phyloP scores from a whole-genome alignment of 1,284 basidiomycete species.

The Cutaneotrichosporon sp. region DNA sequence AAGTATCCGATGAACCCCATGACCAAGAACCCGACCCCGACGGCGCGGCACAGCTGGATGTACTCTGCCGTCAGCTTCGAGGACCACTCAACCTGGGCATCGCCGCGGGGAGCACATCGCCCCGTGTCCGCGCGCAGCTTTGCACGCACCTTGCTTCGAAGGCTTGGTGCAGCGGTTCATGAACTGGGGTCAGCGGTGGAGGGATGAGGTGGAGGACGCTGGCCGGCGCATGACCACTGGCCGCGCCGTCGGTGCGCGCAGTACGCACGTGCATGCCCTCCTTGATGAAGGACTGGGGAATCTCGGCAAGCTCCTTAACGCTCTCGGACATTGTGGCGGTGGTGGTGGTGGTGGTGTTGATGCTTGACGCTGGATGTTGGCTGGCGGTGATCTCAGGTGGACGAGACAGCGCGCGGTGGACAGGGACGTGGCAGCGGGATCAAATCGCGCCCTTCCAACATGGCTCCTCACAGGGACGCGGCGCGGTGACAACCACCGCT shows the following conservation, averaged over 20 bases:
- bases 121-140: too few species aligned
- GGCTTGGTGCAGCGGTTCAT: conserved; percentile 97
- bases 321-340: conserved; percentile 61
- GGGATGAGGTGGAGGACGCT: neutral
- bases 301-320: conserved; percentile 84
- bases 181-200: conserved; percentile 63
- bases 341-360: neutral
- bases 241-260: too few species aligned
- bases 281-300: conserved; percentile 87
- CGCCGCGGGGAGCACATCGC: too few species aligned
- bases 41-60: conserved; percentile 85
- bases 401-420: neutral
- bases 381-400: neutral
- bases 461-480: too few species aligned
- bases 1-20: conserved; percentile 98
- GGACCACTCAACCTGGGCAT: too few species aligned
- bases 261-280: conserved; percentile 85
- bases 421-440: conserved; percentile 11
- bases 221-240: too few species aligned
- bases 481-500: neutral
- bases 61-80: conserved; percentile 68
- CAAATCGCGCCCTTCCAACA: conserved; percentile 1
- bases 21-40: conserved; percentile 90
- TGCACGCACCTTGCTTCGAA: conserved; percentile 83
- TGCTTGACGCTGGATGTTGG: neutral